These are phyloP conservation scores for Beauveria pseudobassiana DNA, from an alignment of 2,329 filamentous ascomycete species.

Conservation along the genomic window DNA sequence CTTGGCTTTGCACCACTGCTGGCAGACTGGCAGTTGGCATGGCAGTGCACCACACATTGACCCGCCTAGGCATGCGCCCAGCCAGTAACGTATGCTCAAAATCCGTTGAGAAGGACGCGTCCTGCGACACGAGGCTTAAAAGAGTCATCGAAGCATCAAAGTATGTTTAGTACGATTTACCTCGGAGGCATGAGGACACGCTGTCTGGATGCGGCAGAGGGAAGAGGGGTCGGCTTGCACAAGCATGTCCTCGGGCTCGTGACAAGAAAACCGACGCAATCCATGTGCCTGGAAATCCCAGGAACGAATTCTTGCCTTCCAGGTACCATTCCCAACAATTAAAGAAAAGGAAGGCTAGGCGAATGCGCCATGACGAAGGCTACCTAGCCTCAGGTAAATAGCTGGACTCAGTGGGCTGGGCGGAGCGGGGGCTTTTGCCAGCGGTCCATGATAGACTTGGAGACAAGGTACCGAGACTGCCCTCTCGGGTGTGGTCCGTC, in stretches of 20 bases:
- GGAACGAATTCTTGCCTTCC: background rate
- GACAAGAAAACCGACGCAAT: background rate
- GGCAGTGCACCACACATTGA: background rate
- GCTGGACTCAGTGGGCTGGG: background rate
- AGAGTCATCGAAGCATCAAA: background rate
- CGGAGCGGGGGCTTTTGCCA: background rate
- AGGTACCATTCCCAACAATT: constrained; percentile 8
- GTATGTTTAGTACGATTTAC: background rate
- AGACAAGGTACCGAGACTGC: background rate
- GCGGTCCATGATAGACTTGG: background rate
- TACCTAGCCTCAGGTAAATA: too few species aligned
- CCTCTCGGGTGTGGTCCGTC: background rate
- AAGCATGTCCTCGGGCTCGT: background rate
- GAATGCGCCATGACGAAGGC: background rate
- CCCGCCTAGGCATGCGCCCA: background rate
- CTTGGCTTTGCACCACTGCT: too few species aligned
- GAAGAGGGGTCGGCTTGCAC: background rate
- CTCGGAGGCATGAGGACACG: background rate
- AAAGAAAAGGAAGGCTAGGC: background rate
- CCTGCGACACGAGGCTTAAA: background rate
- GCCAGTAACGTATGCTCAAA: background rate
- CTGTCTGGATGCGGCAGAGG: background rate
- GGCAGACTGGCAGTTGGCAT: too few species aligned
- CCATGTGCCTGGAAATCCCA: background rate
- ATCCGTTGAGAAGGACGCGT: constrained; percentile 7